Base-by-base conservation (phyloP, 2,329 filamentous ascomycete genomes). In the Colletotrichum graminicola region DNA sequence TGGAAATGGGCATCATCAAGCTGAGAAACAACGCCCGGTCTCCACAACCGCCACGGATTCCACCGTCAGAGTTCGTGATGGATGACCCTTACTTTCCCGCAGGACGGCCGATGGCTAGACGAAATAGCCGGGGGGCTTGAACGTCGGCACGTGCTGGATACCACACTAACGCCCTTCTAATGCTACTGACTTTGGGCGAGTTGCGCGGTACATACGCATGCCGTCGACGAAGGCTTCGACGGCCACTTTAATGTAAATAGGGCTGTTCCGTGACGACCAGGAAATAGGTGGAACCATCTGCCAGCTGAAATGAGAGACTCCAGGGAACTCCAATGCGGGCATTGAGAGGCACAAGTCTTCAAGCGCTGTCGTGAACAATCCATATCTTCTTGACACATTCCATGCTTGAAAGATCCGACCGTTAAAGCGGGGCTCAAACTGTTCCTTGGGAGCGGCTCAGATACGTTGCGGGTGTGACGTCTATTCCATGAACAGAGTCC, bases 1-100 rank as follows among this genome's bases (percentile, higher is more conserved):
- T 72, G 36, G 69, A 72, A 34, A 69, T 72, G 65, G 69, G 69
- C n/a, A 61, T 72, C 16, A 69, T 69, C 39, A 72, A 72, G 16
- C 54, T 64, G 18, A 72, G 61, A 41, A 56, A 69, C 23, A 66
- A 72, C 32, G 55, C 26, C 45, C 2, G 29, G 59, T 26, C 49
- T 12, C 54, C 21, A 18, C 61, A 63, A 26, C 39, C n/a, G 32
- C 29, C 41, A 10, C 23, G 23, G 8, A 39, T 51, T 18, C 23
- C 61, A 23, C 52, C 59, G 14, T 63, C 69, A 21, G 52, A 57
- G n/a, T 56, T 61, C 34, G 65, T 69, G 7, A 72, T 69, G 39
- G 69, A 63, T 21, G 61, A 72, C 29, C 65, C 69, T 16, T 69
- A 72, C 6, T 69, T 72, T 32, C 69, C 69, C 16, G 65, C 65